Evolutionary conservation across 768 basidiomycete genomes (phyloP).

Genomic region (Termitomyces sp.): DNA sequence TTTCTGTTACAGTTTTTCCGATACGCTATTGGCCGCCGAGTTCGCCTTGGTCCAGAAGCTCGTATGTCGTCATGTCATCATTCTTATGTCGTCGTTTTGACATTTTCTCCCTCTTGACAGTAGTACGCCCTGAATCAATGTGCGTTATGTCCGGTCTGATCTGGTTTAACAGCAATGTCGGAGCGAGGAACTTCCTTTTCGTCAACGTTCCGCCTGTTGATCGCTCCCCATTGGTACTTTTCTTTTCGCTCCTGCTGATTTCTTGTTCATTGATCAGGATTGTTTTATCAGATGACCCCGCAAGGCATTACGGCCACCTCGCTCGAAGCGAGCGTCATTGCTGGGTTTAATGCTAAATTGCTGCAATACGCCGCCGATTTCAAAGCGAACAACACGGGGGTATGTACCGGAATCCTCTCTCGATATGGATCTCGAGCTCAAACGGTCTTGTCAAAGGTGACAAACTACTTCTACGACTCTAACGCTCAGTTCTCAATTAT

Average conservation of each 20-base stretch:
- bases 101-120: constrained; percentile 7
- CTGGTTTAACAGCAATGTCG: constrained; percentile 30
- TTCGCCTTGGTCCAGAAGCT: constrained; percentile 46
- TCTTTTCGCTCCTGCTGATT: not conserved
- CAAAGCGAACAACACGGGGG: constrained; percentile 38
- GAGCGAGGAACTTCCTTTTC: constrained; percentile 54
- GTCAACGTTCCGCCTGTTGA: constrained; percentile 37
- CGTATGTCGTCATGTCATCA: constrained; percentile 24
- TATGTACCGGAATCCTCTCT: constrained; percentile 20
- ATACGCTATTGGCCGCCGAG: constrained; percentile 41
- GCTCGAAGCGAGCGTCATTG: constrained; percentile 40
- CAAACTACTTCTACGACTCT: constrained; percentile 47
- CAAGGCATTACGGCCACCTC: constrained; percentile 33
- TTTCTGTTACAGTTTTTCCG: constrained; percentile 34
- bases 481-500: constrained; percentile 43
- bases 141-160: not conserved
- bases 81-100: not conserved
- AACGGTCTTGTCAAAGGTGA: constrained; percentile 25
- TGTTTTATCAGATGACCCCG: constrained; percentile 38
- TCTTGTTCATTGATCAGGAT: not conserved
- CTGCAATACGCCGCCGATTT: constrained; percentile 34
- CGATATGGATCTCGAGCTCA: not conserved
- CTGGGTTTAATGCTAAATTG: constrained; percentile 47
- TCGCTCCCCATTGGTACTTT: constrained; percentile 33
- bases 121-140: constrained; percentile 19